phyloP scores from a whole-genome alignment of 345 rosid species.

The Clausena lansium region DNA sequence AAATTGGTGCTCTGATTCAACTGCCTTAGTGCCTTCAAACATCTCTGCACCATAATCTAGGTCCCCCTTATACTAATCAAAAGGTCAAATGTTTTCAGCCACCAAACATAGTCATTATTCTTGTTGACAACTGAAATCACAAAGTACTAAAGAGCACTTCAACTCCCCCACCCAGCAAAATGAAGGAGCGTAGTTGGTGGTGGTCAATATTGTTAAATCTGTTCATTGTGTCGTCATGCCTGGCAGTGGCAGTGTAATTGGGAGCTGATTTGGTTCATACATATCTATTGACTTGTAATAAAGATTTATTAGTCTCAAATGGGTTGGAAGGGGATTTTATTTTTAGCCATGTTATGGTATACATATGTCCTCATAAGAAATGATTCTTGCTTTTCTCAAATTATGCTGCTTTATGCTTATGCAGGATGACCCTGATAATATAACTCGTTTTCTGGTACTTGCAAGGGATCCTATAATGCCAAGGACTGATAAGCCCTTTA shows the following conservation, averaged over 20 bases:
- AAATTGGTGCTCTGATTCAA: not conserved
- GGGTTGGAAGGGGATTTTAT: no score
- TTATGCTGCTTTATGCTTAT: not conserved
- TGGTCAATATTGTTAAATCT: not conserved
- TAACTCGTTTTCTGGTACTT: constrained; percentile 51
- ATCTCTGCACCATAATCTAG: not conserved
- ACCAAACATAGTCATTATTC: not conserved
- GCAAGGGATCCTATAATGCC: constrained; percentile 62
- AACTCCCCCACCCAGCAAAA: not conserved
- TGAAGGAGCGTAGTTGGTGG: not conserved
- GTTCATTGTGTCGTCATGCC: not conserved
- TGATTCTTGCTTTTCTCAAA: constrained; percentile 9
- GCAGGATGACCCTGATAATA: constrained; percentile 38
- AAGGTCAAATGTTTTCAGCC: not conserved
- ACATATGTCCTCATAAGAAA: not conserved
- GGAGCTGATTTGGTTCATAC: not conserved
- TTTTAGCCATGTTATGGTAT: no score
- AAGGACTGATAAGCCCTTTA: constrained; percentile 36
- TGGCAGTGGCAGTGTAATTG: not conserved
- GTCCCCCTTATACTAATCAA: not conserved
- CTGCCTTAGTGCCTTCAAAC: not conserved
- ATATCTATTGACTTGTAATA: not conserved
- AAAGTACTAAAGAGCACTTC: not conserved
- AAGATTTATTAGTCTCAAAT: not conserved
- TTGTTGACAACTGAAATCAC: not conserved